These are phyloP conservation scores for Hyparrhenia diplandra DNA, from an alignment of 176 grass and related monocot species.

Conservation along the genomic window DNA sequence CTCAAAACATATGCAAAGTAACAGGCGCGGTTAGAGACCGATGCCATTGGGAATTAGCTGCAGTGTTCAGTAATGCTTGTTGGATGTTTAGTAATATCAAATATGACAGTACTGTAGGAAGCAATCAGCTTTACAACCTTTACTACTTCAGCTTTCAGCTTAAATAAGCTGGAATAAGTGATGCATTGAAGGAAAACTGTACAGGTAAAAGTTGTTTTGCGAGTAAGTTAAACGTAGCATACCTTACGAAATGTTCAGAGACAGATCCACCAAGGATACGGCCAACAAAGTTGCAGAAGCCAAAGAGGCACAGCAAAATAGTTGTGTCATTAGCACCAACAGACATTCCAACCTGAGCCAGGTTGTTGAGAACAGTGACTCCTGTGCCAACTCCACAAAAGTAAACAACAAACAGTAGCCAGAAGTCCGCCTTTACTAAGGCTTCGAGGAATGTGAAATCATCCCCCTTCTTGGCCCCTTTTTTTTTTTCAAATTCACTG, in stretches of 20 bases:
- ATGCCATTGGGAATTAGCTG: not conserved
- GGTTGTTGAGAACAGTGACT: constrained; percentile 91
- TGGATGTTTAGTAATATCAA: constrained; percentile 1
- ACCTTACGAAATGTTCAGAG: constrained; percentile 92
- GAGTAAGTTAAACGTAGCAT: constrained; percentile 21
- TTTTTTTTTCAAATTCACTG: constrained; percentile 70
- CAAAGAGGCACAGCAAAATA: constrained; percentile 75
- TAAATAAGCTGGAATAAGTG: constrained; percentile 5
- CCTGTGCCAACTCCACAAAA: constrained; percentile 92
- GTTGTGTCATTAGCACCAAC: constrained; percentile 74
- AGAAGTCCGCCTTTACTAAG: constrained; percentile 84
- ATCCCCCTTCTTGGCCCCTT: constrained; percentile 72
- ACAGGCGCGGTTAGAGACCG: not conserved
- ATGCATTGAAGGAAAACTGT: not conserved
- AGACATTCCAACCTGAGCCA: constrained; percentile 86
- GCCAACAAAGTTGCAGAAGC: constrained; percentile 84
- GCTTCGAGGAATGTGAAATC: constrained; percentile 92
- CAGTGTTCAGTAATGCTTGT: not conserved
- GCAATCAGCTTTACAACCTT: not conserved
- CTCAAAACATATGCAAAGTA: not conserved
- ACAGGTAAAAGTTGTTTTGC: not conserved
- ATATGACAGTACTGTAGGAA: not conserved
- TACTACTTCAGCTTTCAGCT: not conserved
- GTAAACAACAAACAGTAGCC: constrained; percentile 75
- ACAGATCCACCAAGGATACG: constrained; percentile 69